Base-by-base conservation (phyloP, 306 rosid genomes). In the Arachis stenosperma region DNA sequence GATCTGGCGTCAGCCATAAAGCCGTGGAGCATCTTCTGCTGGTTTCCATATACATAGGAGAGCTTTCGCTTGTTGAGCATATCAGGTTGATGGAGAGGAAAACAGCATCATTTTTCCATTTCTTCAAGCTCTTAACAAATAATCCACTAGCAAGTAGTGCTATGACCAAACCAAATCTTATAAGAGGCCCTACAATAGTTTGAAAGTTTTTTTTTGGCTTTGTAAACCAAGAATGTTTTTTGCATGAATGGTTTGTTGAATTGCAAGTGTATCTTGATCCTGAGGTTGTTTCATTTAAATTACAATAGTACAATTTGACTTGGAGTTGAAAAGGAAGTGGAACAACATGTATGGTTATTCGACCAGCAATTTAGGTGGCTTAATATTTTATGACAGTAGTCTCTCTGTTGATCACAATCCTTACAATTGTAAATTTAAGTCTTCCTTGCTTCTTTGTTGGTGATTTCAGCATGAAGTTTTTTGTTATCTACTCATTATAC, bases 251-350 rank as follows among this genome's bases (percentile, higher is more conserved):
- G 37, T 73, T 79, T 52, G 29, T 64, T 65, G 64, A 71, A 40
- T 79, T 83, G 81, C 91, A 90, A 7, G 69, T 79, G 81, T 86
- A 88, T 52, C 84, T 86, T 55, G 89, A 82, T 53, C 86, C 90
- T 42, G 7, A 78, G 29, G 33, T 1, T 9, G 3, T 73, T 65
- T 54, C 51, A 61, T 61, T 65, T 30, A 82, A 67, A 52, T 17
- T 17, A 17, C 17, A 17, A 17, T 17, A 17, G 17, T 17, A 17
- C 17, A 17, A 0, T 17, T 17, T 17, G 17, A 17, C 17, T 17
- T 17, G 17, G 17, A 17, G 17, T 17, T 17, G 17, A 17, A 17
- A 17, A 17, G 17, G 17, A 0, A 17, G 17, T 17, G 17, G 17
- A 17, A 17, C 17, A 17, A 17, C 17, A 17, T 17, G 17, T 17